Base-by-base conservation (phyloP, 2,329 filamentous ascomycete species). In the Paecilomyces fulvus region DNA sequence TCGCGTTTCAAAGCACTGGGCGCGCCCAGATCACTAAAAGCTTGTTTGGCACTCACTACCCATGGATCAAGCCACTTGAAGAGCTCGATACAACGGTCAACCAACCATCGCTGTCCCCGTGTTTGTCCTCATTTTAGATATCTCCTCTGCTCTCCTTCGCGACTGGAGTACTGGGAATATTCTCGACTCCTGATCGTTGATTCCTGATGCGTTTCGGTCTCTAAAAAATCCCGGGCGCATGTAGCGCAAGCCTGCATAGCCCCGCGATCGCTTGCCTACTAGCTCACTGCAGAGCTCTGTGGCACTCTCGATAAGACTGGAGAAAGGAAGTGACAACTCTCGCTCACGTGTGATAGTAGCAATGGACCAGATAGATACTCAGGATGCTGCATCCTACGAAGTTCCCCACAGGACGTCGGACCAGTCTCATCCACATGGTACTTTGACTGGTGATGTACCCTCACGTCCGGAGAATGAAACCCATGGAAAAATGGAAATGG, bases 401-500 rank as follows among this genome's bases (percentile, higher is more conserved):
- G 48, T n/a, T 12, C 10, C 10, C 48, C 21, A 14, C 48, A 20
- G 9, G 20, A 12, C 48, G 12, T 49, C 21, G 20, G 23, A 6
- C 5, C 10, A 23, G 12, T 25, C 48, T 11, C 8, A 14, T 28
- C 48, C 12, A 28, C 20, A 49, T 49, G 48, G 14, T 28, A 49
- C 21, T 5, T 9, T n/a, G 48, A 50, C 64, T 30, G 65, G 64
- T 30, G 60, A 64, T 17, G 55, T 65, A 10, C 64, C 62, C 55
- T 60, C 61, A 11, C 63, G 61, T 7, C 58, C 59, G 9, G 67
- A 67, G 58, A 64, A 64, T 52, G 56, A 60, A 28, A 58, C 82
- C 0, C 87, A 87, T 63, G 84, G 83, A 61, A 80, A 83, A 20
- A 70, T 88, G 23, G 79, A 83, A 56, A 79, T 87, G 57, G 82